Base-by-base conservation (phyloP, 768 basidiomycete species). In the Hygrophorus russula region DNA sequence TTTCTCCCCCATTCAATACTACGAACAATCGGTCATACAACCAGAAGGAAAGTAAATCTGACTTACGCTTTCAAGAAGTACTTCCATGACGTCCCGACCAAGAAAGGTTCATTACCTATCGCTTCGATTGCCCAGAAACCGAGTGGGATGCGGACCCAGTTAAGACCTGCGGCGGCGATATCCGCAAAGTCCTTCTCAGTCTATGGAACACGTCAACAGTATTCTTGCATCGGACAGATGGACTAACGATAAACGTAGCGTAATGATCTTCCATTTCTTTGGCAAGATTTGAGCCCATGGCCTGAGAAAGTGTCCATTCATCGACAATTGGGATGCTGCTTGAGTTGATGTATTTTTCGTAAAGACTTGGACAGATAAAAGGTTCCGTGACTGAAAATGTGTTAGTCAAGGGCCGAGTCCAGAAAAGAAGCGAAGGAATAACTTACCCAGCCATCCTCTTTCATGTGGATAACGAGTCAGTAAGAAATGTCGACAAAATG, bases 71-170 rank as follows among this genome's bases (percentile, higher is more conserved):
- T 68, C 43, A 65, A 49, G 46, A 73, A 73, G 56, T 68, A 80
- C 63, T 66, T 75, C 89, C 90, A 94, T 11, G 75, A 71, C 8
- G 80, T 79, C 47, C 77, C 71, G 17, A 73, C 63, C n/a, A 92
- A 68, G 67, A 87, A 92, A 1, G 91, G 90, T 59, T 93, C 92
- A 37, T 70, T 74, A 36, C 68, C 61, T 45, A 78, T 71, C 3
- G 74, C 76, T 55, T 90, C 87, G 50, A 92, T 83, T 7, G 82
- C 85, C 91, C 91, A 93, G 63, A 75, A 90, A 14, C 83, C 82
- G 38, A 91, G 71, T 1, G 90, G 83, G 40, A 93, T 82, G 41
- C 89, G 78, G 30, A 92, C 80, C 61, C 77, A 92, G 62, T 91
- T 90, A 48, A 93, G 70, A 3, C 90, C 91, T 10, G 88, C 89